Evolutionary conservation across 228 moss, liverwort and hornwort species (phyloP), one percentile per base, ranked within the genome.

Genomic region (Sphagnum magellanicum): DNA sequence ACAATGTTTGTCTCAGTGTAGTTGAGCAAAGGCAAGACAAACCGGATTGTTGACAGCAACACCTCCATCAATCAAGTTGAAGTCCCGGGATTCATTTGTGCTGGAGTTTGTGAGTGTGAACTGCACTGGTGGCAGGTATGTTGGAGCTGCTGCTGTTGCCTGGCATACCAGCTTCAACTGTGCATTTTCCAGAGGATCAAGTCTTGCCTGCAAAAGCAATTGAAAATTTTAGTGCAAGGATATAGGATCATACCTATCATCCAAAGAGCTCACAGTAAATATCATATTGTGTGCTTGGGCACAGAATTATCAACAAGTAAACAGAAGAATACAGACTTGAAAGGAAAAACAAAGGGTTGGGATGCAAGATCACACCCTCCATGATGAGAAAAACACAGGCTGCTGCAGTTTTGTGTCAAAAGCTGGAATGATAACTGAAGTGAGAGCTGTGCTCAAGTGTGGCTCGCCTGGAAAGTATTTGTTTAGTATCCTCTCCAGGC

Each of bases 11-110:
- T 32, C 32, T 32, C 32, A 32, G 32, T 32, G 32, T 3, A 32
- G 32, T 32, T 32, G 32, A 32, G 32, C 32, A 32, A 32, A 32
- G 32, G 32, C 32, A 2, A 32, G 32, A 4, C 74, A 67, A 50
- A 88, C 88, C 79, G 88, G 88, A 72, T 88, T 88, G 72, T 88
- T 88, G n/a, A 79, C 84, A 53, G 77, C 88, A 9, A 88, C 77
- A 59, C 81, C 74, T 16, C 88, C 88, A 67, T 88, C 88, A 51
- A 88, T 84, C 72, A 84, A 70, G 63, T 88, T 88, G 74, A 81
- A 88, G 58, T 79, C 82, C 8, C 81, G 69, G n/a, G 65, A 74
- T 0, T 72, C 51, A 5, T 8, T 17, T 6, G 79, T 79, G 47
- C 72, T 77, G 4, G 68, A 6, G 6, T 73, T 76, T 2, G 84